Conservation (phyloP, 192 early-diverging fungal genomes). For the Fimicolochytrium jonesii region DNA sequence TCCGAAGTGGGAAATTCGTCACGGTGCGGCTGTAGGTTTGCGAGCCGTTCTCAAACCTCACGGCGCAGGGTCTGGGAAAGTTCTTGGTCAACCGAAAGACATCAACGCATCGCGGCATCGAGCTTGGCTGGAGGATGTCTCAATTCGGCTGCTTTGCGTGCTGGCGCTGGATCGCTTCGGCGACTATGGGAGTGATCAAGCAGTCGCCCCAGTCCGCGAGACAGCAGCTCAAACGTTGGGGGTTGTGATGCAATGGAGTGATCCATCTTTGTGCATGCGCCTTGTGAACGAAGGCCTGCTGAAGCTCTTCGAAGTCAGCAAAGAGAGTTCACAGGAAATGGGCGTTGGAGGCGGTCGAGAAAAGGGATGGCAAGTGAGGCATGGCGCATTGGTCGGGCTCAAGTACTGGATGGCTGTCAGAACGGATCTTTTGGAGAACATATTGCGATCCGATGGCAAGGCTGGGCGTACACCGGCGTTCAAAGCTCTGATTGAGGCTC, state of each 20-base stretch:
- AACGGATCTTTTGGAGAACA: constrained; percentile 71
- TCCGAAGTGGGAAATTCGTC: constrained; percentile 86
- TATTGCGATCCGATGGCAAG: constrained; percentile 46
- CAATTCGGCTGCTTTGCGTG: constrained; percentile 87
- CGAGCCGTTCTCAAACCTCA: constrained; percentile 84
- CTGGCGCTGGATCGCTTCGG: constrained; percentile 93
- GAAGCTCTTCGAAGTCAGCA: constrained; percentile 41
- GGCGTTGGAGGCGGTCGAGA: constrained; percentile 19
- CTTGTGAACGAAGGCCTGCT: constrained; percentile 56
- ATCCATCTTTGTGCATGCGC: constrained; percentile 48
- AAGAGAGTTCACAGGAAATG: not conserved
- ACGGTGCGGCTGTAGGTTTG: constrained; percentile 93
- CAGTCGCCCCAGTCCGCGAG: constrained; percentile 93
- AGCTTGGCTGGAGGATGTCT: constrained; percentile 80
- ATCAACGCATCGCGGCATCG: constrained; percentile 69
- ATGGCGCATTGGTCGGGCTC: constrained; percentile 86
- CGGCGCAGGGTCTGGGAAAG: constrained; percentile 75
- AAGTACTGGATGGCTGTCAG: constrained; percentile 94
- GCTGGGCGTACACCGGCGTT: constrained; percentile 56
- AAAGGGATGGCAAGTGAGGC: constrained; percentile 86
- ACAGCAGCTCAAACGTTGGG: constrained; percentile 78
- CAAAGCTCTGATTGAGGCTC: constrained; percentile 71
- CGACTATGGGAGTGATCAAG: constrained; percentile 94
- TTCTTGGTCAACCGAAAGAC: constrained; percentile 43
- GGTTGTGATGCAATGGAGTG: constrained; percentile 60